Evolutionary conservation across 768 basidiomycete species (phyloP), one percentile per base, ranked within the genome.

Genomic region (Infundibulicybe gibba): DNA sequence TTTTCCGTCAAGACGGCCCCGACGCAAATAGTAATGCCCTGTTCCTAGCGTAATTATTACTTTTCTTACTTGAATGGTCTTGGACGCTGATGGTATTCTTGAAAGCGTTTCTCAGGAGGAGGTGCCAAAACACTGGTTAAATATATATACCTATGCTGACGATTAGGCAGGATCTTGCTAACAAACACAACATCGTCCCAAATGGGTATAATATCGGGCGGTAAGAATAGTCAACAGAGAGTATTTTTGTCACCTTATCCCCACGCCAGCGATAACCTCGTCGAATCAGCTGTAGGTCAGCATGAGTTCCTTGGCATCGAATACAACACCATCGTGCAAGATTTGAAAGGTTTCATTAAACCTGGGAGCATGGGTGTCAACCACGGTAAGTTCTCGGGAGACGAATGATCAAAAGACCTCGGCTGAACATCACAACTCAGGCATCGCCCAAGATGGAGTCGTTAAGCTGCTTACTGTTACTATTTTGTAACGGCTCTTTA

Each of bases 381-480:
- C 47, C 77, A 78, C 31, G 76, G 79, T 80, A 45, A n/a, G 64
- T 43, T 34, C 25, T 25, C 25, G 8, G 4, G 4, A 25, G 25
- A 25, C 8, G n/a, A n/a, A n/a, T n/a, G n/a, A n/a, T 25, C 25
- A 8, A 8, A 8, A 25, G 25, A 25, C 25, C 25, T 8, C 8
- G 25, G 25, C 25, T 25, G 25, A 25, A 25, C 8, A 25, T 25
- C 8, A 8, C 25, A 25, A 25, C 25, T 19, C 25, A 77, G 77
- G 62, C 10, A 79, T 79, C 41, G 62, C 76, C 2, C 67, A 70
- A 32, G 77, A 79, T 52, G 78, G 78, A 41, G 61, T 70, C 17
- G 69, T 77, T n/a, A 67, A 68, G 6, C 49, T 79, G n/a, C 56
- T 80, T 47, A 79, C 74, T 1, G 72, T 79, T 15, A 70, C 61